These are phyloP conservation scores for Cardamine occulta DNA, from an alignment of 345 rosid genomes.

Conservation along the genomic window DNA sequence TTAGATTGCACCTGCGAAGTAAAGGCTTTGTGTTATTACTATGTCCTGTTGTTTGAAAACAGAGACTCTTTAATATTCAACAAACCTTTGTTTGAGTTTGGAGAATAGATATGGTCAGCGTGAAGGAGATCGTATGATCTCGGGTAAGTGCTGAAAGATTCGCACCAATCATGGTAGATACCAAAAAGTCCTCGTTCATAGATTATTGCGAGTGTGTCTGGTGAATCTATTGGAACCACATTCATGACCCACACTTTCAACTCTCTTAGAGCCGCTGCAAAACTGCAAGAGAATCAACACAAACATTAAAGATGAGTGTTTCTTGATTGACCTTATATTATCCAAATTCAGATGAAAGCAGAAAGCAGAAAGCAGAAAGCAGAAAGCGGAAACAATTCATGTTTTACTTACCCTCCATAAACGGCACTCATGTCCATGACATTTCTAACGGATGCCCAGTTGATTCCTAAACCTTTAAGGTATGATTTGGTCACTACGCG, in stretches of 20 bases:
- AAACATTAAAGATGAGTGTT: constrained; percentile 9
- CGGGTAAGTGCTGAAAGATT: constrained; percentile 97
- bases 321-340: neutral
- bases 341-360: neutral
- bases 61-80: constrained; percentile 2
- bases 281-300: constrained; percentile 54
- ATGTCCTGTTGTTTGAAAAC: constrained; percentile 4
- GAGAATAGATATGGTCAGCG: constrained; percentile 97
- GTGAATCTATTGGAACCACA: constrained; percentile 79
- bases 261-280: constrained; percentile 89
- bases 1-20: constrained; percentile 65
- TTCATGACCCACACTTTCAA: constrained; percentile 93
- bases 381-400: neutral
- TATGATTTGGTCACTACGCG: constrained; percentile 84
- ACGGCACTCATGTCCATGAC: constrained; percentile 97
- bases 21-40: constrained; percentile 4
- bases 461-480: constrained; percentile 77
- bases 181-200: constrained; percentile 94
- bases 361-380: neutral
- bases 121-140: constrained; percentile 95
- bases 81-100: constrained; percentile 71
- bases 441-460: constrained; percentile 84
- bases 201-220: constrained; percentile 91
- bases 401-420: constrained; percentile 83
- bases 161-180: constrained; percentile 96